These are phyloP conservation scores for Macrophomina tecta DNA, from an alignment of 2,329 filamentous ascomycete species.

Conservation along the genomic window DNA sequence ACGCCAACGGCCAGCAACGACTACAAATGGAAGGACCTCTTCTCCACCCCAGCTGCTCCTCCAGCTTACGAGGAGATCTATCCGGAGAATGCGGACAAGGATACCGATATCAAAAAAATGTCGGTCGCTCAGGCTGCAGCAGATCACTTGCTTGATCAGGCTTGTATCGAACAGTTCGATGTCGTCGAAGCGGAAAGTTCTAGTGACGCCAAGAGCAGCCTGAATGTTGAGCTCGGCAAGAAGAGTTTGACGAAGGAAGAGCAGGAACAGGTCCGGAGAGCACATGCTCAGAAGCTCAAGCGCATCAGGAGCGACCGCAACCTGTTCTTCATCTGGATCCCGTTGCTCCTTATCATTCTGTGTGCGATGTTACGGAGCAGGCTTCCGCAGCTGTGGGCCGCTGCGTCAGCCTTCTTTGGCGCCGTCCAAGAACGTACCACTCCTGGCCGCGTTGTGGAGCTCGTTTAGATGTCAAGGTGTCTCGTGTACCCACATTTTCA, in stretches of 20 bases:
- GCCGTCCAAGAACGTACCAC: constrained; percentile 11
- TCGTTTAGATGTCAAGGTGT: constrained; percentile 6
- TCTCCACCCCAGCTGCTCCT: constrained; percentile 50
- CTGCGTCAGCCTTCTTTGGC: constrained; percentile 15
- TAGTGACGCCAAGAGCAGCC: constrained; percentile 6
- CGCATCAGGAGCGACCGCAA: constrained; percentile 57
- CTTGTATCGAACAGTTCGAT: constrained; percentile 63
- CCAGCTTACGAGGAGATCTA: constrained; percentile 83
- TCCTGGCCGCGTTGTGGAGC: constrained; percentile 19
- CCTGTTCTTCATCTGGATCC: constrained; percentile 60
- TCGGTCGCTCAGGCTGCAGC: constrained; percentile 64
- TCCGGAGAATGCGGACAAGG: constrained; percentile 54
- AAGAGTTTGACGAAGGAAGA: constrained; percentile 53
- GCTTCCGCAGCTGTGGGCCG: constrained; percentile 53
- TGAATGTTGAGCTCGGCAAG: constrained; percentile 47
- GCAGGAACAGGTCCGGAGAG: constrained; percentile 53
- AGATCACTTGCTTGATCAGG: constrained; percentile 65
- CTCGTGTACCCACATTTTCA: not conserved
- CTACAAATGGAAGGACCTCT: constrained; percentile 34
- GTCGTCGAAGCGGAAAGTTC: constrained; percentile 46
- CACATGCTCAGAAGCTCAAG: constrained; percentile 56
- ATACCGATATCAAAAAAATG: constrained; percentile 56
- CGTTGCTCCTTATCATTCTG: constrained; percentile 55
- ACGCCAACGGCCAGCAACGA: constrained; percentile 18
- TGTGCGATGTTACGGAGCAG: constrained; percentile 59